These are phyloP conservation scores for Chalciporus chontae DNA, from an alignment of 768 basidiomycete genomes.

Conservation along the genomic window DNA sequence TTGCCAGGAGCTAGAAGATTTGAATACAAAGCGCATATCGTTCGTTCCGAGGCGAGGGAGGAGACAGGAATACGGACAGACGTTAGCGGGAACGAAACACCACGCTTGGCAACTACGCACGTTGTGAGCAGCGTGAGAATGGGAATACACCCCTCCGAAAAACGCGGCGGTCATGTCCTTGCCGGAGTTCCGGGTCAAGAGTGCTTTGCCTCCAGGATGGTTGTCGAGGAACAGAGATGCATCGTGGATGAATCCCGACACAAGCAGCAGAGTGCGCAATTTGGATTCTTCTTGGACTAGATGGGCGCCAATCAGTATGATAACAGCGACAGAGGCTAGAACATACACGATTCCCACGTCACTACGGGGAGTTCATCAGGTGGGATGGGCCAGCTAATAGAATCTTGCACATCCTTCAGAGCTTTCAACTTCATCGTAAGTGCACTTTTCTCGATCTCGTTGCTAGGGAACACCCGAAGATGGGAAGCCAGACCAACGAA, in stretches of 20 bases:
- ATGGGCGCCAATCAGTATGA: not conserved
- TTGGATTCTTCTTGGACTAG: constrained; percentile 67
- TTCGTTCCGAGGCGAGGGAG: not conserved
- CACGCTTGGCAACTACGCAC: constrained; percentile 35
- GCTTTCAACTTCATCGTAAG: constrained; percentile 81
- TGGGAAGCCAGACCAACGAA: constrained; percentile 71
- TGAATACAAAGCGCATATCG: not conserved
- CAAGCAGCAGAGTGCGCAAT: constrained; percentile 60
- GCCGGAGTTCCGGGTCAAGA: constrained; percentile 62
- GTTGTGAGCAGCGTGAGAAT: constrained; percentile 82
- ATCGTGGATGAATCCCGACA: constrained; percentile 89
- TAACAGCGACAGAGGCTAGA: not conserved
- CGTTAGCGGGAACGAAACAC: constrained; percentile 1
- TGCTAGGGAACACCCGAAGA: constrained; percentile 81
- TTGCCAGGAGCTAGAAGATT: constrained; percentile 52
- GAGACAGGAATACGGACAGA: not conserved
- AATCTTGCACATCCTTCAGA: constrained; percentile 61
- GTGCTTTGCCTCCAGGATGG: constrained; percentile 72
- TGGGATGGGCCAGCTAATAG: constrained; percentile 56
- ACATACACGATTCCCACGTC: constrained; percentile 77
- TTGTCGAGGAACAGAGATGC: constrained; percentile 66
- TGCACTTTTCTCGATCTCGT: constrained; percentile 81
- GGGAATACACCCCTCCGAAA: constrained; percentile 80
- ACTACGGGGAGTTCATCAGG: constrained; percentile 67
- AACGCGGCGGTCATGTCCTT: constrained; percentile 83